These are phyloP conservation scores for Sporothrix humicola DNA, from an alignment of 2,329 filamentous ascomycete genomes.

Conservation along the genomic window DNA sequence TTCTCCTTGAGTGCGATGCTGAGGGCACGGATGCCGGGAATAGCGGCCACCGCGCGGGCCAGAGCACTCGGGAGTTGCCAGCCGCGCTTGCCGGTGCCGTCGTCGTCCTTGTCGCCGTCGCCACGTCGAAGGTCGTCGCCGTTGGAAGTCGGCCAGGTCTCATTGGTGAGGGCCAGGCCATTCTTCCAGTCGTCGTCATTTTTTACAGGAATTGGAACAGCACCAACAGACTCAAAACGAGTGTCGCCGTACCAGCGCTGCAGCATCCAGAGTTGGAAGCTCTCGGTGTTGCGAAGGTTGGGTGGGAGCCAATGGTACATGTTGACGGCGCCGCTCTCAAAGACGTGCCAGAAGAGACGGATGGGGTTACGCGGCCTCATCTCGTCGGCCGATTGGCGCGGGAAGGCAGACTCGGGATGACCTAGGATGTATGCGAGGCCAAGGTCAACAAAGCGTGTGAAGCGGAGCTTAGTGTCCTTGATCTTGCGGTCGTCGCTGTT, in stretches of 20 bases:
- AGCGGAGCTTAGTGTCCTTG: neutral
- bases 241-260: slow-evolving; percentile 36
- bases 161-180: slow-evolving; percentile 21
- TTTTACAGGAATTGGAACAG: slow-evolving; percentile 15
- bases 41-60: neutral
- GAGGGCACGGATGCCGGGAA: neutral
- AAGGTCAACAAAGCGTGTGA: slow-evolving; percentile 37
- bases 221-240: slow-evolving; percentile 35
- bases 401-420: neutral
- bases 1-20: neutral
- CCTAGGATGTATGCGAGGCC: slow-evolving; percentile 36
- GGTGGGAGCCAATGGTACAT: slow-evolving; percentile 38
- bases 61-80: slow-evolving; percentile 16
- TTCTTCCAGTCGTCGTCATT: slow-evolving; percentile 32
- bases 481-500: neutral
- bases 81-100: neutral
- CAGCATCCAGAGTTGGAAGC: slow-evolving; percentile 36
- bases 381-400: slow-evolving; percentile 21
- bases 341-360: slow-evolving; percentile 36
- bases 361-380: slow-evolving; percentile 36
- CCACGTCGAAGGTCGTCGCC: neutral
- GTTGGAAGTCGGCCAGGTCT: slow-evolving; percentile 1
- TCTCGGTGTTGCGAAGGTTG: slow-evolving; percentile 32
- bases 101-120: neutral
- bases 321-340: slow-evolving; percentile 34